Conservation (phyloP, 1,284 basidiomycete genomes). For the Cutaneotrichosporon sp. region DNA sequence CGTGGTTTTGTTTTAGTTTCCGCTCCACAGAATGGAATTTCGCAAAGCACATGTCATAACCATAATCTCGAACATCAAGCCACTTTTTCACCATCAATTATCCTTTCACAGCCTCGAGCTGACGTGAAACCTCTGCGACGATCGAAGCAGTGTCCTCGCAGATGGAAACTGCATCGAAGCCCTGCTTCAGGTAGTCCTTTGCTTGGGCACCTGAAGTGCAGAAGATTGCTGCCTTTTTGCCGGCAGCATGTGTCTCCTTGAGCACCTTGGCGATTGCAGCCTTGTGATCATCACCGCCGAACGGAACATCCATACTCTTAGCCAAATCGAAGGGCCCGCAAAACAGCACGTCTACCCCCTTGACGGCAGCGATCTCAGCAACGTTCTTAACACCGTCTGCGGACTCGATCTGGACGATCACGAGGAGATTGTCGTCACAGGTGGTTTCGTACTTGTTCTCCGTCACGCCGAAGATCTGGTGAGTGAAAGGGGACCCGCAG, state of each 20-base stretch:
- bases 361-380: slow-evolving; percentile 37
- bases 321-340: slow-evolving; percentile 41
- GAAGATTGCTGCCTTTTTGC: slow-evolving; percentile 38
- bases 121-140: slow-evolving; percentile 7
- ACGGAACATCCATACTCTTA: slow-evolving; percentile 32
- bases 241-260: slow-evolving; percentile 30
- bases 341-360: slow-evolving; percentile 27
- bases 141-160: slow-evolving; percentile 25
- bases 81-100: neutral
- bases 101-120: slow-evolving; percentile 3
- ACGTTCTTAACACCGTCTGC: slow-evolving; percentile 36
- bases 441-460: slow-evolving; percentile 32
- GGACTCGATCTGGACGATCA: slow-evolving; percentile 42
- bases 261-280: slow-evolving; percentile 34
- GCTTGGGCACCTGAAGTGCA: slow-evolving; percentile 26
- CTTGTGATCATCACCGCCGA: slow-evolving; percentile 17
- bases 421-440: slow-evolving; percentile 34
- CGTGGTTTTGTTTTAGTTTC: too few species aligned
- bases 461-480: slow-evolving; percentile 31
- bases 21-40: too few species aligned
- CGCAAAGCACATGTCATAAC: neutral
- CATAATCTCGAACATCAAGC: neutral
- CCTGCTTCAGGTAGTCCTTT: slow-evolving; percentile 23
- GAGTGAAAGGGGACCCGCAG: slow-evolving; percentile 36
- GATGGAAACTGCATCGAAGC: slow-evolving; percentile 35